These are phyloP conservation scores for Sugiyamaella mastotermitis DNA, from an alignment of 805 yeast genomes.

Conservation along the genomic window DNA sequence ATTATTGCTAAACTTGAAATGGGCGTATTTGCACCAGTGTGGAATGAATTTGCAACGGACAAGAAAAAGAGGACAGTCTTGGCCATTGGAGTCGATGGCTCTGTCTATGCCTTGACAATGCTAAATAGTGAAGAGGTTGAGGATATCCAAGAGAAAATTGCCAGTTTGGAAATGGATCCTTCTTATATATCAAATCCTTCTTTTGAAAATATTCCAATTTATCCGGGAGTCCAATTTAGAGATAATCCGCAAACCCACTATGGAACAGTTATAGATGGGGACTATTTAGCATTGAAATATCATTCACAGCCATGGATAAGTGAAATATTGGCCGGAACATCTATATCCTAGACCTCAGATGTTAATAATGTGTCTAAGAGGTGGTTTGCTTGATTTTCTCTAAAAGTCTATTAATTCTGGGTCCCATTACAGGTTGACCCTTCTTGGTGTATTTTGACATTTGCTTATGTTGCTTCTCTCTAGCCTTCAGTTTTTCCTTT, in stretches of 20 bases:
- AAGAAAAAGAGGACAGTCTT: neutral
- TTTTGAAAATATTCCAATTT: slow-evolving; percentile 1
- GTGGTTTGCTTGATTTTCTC: slow-evolving; percentile 57
- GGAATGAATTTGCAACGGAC: neutral
- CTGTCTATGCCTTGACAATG: slow-evolving; percentile 2
- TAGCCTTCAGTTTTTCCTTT: slow-evolving; percentile 29
- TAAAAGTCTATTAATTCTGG: slow-evolving; percentile 69
- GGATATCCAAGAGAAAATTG: slow-evolving; percentile 1
- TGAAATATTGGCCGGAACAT: slow-evolving; percentile 4
- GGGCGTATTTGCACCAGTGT: neutral
- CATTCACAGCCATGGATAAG: slow-evolving; percentile 2
- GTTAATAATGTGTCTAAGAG: neutral
- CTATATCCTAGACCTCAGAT: neutral
- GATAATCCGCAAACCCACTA: neutral
- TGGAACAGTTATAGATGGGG: slow-evolving; percentile 6
- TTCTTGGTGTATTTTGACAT: slow-evolving; percentile 51
- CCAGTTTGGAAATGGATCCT: too few relatives aligned
- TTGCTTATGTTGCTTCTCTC: slow-evolving; percentile 41
- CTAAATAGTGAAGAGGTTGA: neutral
- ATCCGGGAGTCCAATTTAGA: slow-evolving; percentile 9
- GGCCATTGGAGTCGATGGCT: slow-evolving; percentile 7
- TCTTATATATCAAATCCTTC: neutral
- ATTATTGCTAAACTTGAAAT: neutral
- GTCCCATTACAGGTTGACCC: slow-evolving; percentile 92
- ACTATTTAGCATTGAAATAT: slow-evolving; percentile 1